Evolutionary conservation across 176 grass and related monocot genomes (phyloP).

Genomic region (Pontederia crassipes): DNA sequence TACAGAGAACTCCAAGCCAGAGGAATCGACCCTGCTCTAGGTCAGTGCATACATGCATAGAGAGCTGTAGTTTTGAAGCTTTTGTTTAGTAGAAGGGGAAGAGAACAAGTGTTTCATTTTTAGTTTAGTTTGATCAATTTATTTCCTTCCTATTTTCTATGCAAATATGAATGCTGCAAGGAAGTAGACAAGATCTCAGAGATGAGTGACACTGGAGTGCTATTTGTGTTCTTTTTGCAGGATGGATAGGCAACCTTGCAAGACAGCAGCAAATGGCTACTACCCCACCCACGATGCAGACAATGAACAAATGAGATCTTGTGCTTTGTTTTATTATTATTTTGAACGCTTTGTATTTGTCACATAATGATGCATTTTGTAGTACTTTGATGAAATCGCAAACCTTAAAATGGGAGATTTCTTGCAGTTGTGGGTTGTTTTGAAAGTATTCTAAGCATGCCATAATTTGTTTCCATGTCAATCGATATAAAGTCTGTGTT

Average conservation of each 20-base stretch:
- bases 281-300: neutral
- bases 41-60: neutral
- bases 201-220: neutral
- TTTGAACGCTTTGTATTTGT: too few relatives aligned
- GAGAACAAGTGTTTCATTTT: neutral
- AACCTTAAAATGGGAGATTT: too few relatives aligned
- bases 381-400: too few relatives aligned
- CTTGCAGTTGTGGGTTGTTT: too few relatives aligned
- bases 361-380: too few relatives aligned
- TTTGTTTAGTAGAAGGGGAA: neutral
- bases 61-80: neutral
- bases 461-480: too few relatives aligned
- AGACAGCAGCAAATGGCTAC: neutral
- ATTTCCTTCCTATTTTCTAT: too few relatives aligned
- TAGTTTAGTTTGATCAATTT: neutral
- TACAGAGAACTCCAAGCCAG: slow-evolving; percentile 19
- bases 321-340: neutral
- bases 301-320: slow-evolving; percentile 1
- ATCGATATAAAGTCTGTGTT: too few relatives aligned
- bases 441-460: too few relatives aligned
- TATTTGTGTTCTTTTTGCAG: neutral
- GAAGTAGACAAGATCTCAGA: neutral
- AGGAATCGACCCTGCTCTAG: slow-evolving; percentile 22
- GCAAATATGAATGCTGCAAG: too few relatives aligned
- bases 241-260: slow-evolving; percentile 17